A percentile compares a stretch with the other conserved stretches of the same genome.
These are phyloP conservation scores for Colletotrichum limetticola DNA, from an alignment of 2,329 filamentous ascomycete species.

Conservation along the genomic window DNA sequence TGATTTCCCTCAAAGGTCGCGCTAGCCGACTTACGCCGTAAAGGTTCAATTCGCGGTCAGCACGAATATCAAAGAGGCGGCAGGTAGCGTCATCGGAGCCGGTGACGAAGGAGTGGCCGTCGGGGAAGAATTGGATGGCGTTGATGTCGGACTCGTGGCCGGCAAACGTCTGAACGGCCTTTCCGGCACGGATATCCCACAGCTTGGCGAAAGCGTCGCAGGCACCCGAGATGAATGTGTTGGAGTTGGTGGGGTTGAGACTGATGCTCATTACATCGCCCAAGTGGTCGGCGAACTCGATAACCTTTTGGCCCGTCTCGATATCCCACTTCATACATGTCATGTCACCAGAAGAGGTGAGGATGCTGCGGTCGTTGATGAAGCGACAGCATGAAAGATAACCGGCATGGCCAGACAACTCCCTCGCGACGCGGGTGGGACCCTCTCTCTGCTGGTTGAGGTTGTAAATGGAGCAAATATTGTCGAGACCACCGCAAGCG, in stretches of 20 bases:
- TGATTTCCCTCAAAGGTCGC: not conserved
- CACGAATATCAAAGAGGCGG: constrained; percentile 96
- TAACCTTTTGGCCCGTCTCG: constrained; percentile 95
- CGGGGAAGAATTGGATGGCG: constrained; percentile 99
- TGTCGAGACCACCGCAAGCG: constrained; percentile 97
- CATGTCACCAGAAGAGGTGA: constrained; percentile 99
- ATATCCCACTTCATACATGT: constrained; percentile 99
- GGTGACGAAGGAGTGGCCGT: constrained; percentile 97
- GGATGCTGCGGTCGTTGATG: constrained; percentile 97
- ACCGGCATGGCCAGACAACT: constrained; percentile 95
- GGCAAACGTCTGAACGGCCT: constrained; percentile 98
- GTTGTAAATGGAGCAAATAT: constrained; percentile 99
- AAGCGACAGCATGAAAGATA: constrained; percentile 99
- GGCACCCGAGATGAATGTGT: constrained; percentile 98
- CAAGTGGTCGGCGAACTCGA: constrained; percentile 97
- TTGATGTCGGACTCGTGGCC: constrained; percentile 99
- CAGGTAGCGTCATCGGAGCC: constrained; percentile 98
- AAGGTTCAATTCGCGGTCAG: constrained; percentile 81
- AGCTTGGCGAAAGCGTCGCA: constrained; percentile 99
- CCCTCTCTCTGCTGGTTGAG: constrained; percentile 93
- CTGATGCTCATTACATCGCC: constrained; percentile 99
- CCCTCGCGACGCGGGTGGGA: constrained; percentile 94
- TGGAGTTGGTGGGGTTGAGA: constrained; percentile 98
- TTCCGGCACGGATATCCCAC: constrained; percentile 98
- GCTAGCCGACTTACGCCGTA: constrained; percentile 68